These are phyloP conservation scores for Knoxdaviesia capensis DNA, from an alignment of 2,329 filamentous ascomycete species.

Conservation along the genomic window DNA sequence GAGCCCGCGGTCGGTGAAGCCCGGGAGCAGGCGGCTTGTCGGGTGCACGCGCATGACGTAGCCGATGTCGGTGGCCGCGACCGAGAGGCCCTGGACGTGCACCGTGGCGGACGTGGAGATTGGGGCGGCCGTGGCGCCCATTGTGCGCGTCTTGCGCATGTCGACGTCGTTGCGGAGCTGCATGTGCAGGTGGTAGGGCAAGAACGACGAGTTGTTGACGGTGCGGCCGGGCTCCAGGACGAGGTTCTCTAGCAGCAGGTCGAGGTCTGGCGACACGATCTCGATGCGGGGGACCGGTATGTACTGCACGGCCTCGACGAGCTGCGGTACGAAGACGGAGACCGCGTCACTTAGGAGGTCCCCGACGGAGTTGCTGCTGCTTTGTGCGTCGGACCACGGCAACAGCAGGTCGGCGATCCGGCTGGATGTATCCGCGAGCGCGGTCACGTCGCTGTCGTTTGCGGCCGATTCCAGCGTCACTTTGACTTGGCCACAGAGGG, in stretches of 20 bases:
- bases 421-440: conserved; percentile 44
- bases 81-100: conserved; percentile 63
- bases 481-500: conserved; percentile 48
- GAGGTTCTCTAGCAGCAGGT: conserved; percentile 75
- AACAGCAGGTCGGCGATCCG: conserved; percentile 52
- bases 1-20: conserved; percentile 64
- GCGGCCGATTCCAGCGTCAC: conserved; percentile 47
- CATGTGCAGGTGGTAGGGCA: conserved; percentile 65
- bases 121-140: conserved; percentile 36
- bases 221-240: conserved; percentile 76
- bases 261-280: conserved; percentile 61
- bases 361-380: conserved; percentile 39
- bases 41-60: conserved; percentile 74
- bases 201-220: conserved; percentile 69
- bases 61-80: conserved; percentile 70
- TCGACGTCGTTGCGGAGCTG: conserved; percentile 76
- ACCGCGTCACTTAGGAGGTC: conserved; percentile 57
- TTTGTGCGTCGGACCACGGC: conserved; percentile 15
- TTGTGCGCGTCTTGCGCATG: conserved; percentile 55
- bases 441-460: conserved; percentile 51
- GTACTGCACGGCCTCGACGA: conserved; percentile 64
- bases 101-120: conserved; percentile 56
- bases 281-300: conserved; percentile 84
- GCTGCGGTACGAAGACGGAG: conserved; percentile 60
- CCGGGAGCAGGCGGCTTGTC: conserved; percentile 51